Evolutionary conservation across 228 moss, liverwort and hornwort genomes (phyloP).

Genomic region (Sphagnum magellanicum): DNA sequence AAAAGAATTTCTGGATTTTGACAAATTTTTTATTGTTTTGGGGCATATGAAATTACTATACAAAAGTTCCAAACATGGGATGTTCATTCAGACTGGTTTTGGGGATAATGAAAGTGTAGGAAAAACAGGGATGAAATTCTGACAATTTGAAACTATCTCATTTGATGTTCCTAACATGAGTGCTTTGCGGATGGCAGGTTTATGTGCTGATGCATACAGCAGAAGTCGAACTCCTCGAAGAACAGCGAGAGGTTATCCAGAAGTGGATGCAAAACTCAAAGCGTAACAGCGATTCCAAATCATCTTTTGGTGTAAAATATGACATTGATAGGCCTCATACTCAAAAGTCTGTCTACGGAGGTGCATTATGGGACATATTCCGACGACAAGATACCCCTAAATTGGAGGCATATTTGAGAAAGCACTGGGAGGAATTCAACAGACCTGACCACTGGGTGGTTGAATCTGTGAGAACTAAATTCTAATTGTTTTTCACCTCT

Average conservation of each 20-base stretch:
- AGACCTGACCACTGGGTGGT: no score
- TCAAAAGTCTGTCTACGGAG: constrained; percentile 26
- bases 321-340: no score
- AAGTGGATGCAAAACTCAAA: constrained; percentile 18
- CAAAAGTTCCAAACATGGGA: no score
- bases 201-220: constrained; percentile 43
- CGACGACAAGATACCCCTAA: constrained; percentile 83
- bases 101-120: neutral
- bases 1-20: neutral
- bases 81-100: no score
- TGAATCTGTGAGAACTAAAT: no score
- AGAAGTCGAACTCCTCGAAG: constrained; percentile 28
- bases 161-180: no score
- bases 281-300: neutral
- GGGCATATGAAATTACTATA: neutral
- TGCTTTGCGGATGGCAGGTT: constrained; percentile 2
- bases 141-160: neutral
- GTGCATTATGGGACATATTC: constrained; percentile 96
- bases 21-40: no score
- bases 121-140: neutral
- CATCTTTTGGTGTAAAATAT: no score
- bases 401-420: constrained; percentile 63
- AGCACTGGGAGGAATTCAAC: constrained; percentile 53
- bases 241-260: constrained; percentile 10
- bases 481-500: neutral